These are phyloP conservation scores for Lavandula angustifolia DNA, from an alignment of 257 asterid species.

Conservation along the genomic window DNA sequence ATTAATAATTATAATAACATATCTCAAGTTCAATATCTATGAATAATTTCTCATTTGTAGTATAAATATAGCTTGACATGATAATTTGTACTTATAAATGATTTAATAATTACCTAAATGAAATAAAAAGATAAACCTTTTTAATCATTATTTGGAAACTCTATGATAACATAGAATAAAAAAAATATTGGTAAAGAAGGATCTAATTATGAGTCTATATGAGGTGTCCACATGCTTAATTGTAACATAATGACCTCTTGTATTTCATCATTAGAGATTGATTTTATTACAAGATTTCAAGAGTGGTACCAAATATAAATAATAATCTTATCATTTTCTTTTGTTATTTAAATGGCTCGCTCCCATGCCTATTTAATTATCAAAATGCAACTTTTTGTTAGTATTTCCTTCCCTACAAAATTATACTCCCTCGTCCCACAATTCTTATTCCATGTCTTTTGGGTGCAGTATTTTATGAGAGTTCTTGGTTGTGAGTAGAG, in stretches of 20 bases:
- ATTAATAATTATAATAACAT: not conserved
- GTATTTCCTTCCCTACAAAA: constrained; percentile 13
- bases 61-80: not conserved
- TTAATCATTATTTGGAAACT: constrained; percentile 11
- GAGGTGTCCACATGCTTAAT: constrained; percentile 38
- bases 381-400: constrained; percentile 28
- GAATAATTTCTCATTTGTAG: too few species aligned
- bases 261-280: constrained; percentile 27
- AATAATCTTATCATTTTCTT: not conserved
- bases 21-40: not conserved
- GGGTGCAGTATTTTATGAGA: too few species aligned
- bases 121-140: not conserved
- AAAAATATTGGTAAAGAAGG: not conserved
- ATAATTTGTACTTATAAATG: not conserved
- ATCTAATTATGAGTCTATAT: constrained; percentile 16
- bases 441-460: too few species aligned
- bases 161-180: not conserved
- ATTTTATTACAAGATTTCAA: constrained; percentile 18
- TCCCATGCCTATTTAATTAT: not conserved
- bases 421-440: too few species aligned
- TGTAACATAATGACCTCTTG: constrained; percentile 6
- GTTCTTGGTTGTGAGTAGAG: too few species aligned
- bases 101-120: not conserved
- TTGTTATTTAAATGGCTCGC: constrained; percentile 1
- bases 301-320: constrained; percentile 19